These are phyloP conservation scores for Fusarium xyrophilum DNA, from an alignment of 2,329 filamentous ascomycete species.

Conservation along the genomic window DNA sequence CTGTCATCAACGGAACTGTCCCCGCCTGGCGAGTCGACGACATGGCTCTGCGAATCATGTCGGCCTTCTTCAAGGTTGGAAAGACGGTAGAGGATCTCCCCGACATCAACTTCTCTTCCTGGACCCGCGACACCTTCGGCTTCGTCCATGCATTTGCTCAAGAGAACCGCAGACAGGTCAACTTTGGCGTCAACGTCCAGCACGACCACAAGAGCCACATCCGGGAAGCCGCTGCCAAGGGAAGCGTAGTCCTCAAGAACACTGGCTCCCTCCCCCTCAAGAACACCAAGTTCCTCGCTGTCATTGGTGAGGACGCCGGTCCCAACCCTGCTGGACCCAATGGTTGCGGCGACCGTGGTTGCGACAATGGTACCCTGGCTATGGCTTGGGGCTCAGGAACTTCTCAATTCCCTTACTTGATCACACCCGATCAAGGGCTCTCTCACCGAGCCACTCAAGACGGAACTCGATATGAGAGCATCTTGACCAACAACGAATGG, in stretches of 20 bases:
- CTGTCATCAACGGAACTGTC: constrained; percentile 87
- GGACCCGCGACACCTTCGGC: constrained; percentile 79
- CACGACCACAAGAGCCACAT: constrained; percentile 75
- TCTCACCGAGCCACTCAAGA: constrained; percentile 68
- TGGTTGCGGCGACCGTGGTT: constrained; percentile 73
- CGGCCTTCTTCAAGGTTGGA: constrained; percentile 72
- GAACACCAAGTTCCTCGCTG: constrained; percentile 75
- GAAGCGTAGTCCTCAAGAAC: constrained; percentile 92
- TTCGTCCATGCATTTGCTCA: constrained; percentile 69
- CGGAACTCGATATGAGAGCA: constrained; percentile 66
- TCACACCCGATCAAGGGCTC: constrained; percentile 76
- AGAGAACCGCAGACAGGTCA: constrained; percentile 71
- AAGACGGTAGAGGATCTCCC: constrained; percentile 55
- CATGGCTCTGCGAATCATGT: constrained; percentile 85
- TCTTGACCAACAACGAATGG: constrained; percentile 70
- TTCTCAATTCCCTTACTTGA: constrained; percentile 75
- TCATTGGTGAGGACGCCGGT: constrained; percentile 85
- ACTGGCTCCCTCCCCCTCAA: constrained; percentile 76
- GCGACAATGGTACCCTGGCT: constrained; percentile 67
- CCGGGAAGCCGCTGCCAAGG: constrained; percentile 77
- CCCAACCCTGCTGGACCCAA: constrained; percentile 79
- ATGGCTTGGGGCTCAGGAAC: constrained; percentile 84
- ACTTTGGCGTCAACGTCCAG: constrained; percentile 85
- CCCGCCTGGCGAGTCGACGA: constrained; percentile 89
- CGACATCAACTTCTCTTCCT: constrained; percentile 84